Evolutionary conservation across 768 basidiomycete genomes (phyloP), one percentile per base, ranked within the genome.

Genomic region (Hygrophorus russula): DNA sequence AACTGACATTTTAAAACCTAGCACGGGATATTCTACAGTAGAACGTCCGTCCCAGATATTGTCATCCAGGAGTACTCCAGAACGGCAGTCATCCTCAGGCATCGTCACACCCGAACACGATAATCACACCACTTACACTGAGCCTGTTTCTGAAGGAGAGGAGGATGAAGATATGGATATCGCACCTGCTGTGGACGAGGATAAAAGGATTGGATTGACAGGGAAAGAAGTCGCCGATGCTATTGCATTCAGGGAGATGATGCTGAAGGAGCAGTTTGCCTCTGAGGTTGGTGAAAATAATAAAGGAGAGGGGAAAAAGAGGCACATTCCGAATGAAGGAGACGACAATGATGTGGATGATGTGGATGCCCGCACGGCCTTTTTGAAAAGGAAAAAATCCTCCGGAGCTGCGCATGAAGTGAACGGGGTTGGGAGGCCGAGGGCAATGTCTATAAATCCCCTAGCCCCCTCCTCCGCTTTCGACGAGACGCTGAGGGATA

Each of bases 81-180:
- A 67, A 2, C 63, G 64, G 45, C 54, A 61, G 29, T 62, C 62
- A 4, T 73, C 76, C 2, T 65, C 69, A 17, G 68, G 68, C 10
- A 56, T 64, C 2, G 61, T 60, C 3, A 68, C 76, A 0, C 63
- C 69, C 42, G 62, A 59, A 0, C 63, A 68, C 11, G 63, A 68
- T n/a, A 58, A 50, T 6, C 49, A 39, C 4, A 56, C 47, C 5
- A 47, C 56, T 1, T 98, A 98, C 55, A 69, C 76, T 18, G 96
- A 99, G 55, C 96, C 96, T 1, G 65, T 92, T 9, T 96, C 92
- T 0, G 96, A 98, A 59, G 96, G 90, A 30, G 94, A 99, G 59
- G 87, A 88, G 9, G 93, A 91, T 46, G 85, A 91, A 51, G 80
- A 71, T 19, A 71, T 76, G 55, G 73, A 75, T 39, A 53, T 80